Percentiles rank a stretch among this genome's conserved stretches.
Evolutionary conservation across 306 rosid genomes (phyloP).

Genomic region (Pterocarpus santalinus): DNA sequence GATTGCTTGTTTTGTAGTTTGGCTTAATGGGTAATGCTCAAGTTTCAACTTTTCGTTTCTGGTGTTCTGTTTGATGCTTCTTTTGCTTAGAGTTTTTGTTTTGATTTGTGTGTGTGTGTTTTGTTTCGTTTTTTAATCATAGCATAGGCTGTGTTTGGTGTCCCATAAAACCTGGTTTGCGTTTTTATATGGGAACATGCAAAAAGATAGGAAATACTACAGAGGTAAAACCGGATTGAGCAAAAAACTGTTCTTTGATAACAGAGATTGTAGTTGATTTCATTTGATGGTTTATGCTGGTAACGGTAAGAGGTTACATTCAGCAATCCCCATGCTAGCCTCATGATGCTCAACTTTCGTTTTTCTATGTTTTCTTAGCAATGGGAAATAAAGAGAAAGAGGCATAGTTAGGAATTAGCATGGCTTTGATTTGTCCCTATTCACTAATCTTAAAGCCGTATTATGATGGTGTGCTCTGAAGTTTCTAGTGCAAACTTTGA

Average conservation of each 20-base stretch:
- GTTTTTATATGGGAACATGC: constrained; percentile 31
- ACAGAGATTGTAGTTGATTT: constrained; percentile 3
- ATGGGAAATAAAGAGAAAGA: constrained; percentile 10
- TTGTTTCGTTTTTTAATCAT: background rate
- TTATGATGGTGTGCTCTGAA: background rate
- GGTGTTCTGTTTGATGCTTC: constrained; percentile 27
- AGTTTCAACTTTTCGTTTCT: constrained; percentile 29
- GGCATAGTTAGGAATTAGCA: background rate
- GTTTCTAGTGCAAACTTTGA: background rate
- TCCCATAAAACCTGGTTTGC: background rate
- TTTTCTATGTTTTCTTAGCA: background rate
- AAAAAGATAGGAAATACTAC: constrained; percentile 10
- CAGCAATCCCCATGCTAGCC: background rate
- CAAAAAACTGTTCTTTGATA: constrained; percentile 16
- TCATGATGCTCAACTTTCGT: constrained; percentile 1
- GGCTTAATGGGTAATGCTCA: constrained; percentile 7
- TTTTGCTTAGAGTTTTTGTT: constrained; percentile 5
- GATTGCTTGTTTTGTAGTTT: constrained; percentile 18
- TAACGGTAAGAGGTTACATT: constrained; percentile 17
- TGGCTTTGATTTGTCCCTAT: constrained; percentile 16
- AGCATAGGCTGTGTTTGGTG: background rate
- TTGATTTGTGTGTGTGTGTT: background rate
- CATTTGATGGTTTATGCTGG: constrained; percentile 21
- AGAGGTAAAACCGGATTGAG: background rate
- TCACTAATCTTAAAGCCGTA: background rate